Conservation (phyloP, 768 basidiomycete species). For the Collybia mongolica region DNA sequence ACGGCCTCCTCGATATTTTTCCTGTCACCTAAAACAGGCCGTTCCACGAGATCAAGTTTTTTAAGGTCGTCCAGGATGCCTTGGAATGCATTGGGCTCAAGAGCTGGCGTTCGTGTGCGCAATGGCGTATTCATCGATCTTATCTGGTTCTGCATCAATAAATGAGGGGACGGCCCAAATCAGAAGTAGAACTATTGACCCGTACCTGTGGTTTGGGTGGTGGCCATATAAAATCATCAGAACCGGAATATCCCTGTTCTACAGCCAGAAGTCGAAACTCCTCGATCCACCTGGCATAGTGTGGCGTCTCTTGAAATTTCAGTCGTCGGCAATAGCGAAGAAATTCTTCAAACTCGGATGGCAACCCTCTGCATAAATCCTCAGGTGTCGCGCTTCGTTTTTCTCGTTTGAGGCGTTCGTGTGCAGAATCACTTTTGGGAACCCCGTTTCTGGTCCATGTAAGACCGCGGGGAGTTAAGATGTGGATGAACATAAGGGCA, state of each 20-base stretch:
- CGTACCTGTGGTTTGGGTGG: constrained; percentile 42
- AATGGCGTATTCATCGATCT: constrained; percentile 32
- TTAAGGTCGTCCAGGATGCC: constrained; percentile 58
- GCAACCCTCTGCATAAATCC: constrained; percentile 66
- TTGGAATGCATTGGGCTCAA: constrained; percentile 44
- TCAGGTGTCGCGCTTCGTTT: constrained; percentile 63
- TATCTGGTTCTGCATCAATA: not conserved
- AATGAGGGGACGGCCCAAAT: constrained; percentile 1
- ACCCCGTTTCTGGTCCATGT: constrained; percentile 82
- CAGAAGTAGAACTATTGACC: constrained; percentile 10
- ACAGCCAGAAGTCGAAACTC: constrained; percentile 62
- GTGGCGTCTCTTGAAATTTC: constrained; percentile 65
- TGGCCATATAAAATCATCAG: constrained; percentile 73
- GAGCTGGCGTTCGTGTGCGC: constrained; percentile 33
- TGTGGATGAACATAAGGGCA: constrained; percentile 78
- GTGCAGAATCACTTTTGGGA: constrained; percentile 65
- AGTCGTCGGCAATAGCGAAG: constrained; percentile 69
- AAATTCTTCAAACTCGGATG: constrained; percentile 74
- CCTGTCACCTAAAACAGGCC: constrained; percentile 49
- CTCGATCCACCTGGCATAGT: constrained; percentile 65
- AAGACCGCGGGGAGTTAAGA: constrained; percentile 73
- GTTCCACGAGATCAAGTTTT: constrained; percentile 54
- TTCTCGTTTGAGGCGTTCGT: constrained; percentile 60
- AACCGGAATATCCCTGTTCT: constrained; percentile 55
- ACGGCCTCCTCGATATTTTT: constrained; percentile 43